These are phyloP conservation scores for Fomes fomentarius DNA, from an alignment of 1,284 basidiomycete species.

Conservation along the genomic window DNA sequence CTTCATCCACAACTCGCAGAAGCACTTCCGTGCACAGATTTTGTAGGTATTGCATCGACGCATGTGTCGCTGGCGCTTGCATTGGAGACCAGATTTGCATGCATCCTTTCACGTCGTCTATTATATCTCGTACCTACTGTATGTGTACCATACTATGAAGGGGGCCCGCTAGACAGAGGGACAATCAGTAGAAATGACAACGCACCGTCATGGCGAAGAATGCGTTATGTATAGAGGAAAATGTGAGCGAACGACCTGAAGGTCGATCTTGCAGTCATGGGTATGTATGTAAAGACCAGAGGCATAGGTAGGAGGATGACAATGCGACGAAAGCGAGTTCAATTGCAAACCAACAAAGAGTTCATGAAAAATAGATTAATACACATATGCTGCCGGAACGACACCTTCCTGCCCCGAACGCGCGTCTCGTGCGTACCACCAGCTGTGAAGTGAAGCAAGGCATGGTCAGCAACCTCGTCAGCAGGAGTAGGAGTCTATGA, in stretches of 20 bases:
- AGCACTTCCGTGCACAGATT: constrained; percentile 72
- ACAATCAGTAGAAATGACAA: constrained; percentile 1
- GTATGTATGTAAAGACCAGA: constrained; percentile 30
- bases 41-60: constrained; percentile 37
- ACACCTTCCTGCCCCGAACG: constrained; percentile 83
- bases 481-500: constrained; percentile 1
- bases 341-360: constrained; percentile 23
- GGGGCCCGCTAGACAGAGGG: constrained; percentile 17
- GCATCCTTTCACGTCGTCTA: constrained; percentile 11
- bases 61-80: neutral
- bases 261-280: constrained; percentile 42
- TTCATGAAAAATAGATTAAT: constrained; percentile 45
- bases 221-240: neutral
- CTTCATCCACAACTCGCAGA: constrained; percentile 85
- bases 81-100: neutral
- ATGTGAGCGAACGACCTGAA: constrained; percentile 31
- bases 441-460: constrained; percentile 49
- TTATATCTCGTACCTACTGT: constrained; percentile 24
- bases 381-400: constrained; percentile 87
- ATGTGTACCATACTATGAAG: constrained; percentile 13
- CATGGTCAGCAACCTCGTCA: neutral
- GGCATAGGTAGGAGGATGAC: constrained; percentile 13
- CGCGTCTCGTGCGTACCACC: constrained; percentile 90
- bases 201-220: constrained; percentile 9
- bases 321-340: constrained; percentile 34